phyloP scores from a whole-genome alignment of 805 yeast genomes.

The Saccharomycopsis fodiens region DNA sequence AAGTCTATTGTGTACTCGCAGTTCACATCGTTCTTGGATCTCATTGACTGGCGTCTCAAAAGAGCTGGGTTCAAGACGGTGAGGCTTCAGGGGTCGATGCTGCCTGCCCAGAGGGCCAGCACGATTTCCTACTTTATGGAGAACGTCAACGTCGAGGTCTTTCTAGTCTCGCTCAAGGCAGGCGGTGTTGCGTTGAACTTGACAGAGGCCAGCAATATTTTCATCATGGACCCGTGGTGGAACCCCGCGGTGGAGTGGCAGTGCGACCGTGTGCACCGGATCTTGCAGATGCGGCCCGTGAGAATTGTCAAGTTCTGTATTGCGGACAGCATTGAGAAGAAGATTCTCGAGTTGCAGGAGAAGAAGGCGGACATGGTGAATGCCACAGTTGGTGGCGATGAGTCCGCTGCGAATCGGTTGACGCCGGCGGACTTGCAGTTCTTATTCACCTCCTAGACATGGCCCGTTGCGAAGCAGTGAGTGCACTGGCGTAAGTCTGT shows the following conservation, averaged over 20 bases:
- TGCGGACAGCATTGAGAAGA: conserved; percentile 93
- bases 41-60: conserved; percentile 91
- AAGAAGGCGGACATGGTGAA: conserved; percentile 97
- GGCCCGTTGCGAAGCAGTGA: no score
- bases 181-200: conserved; percentile 97
- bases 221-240: conserved; percentile 98
- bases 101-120: conserved; percentile 90
- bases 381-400: conserved; percentile 92
- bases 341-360: conserved; percentile 92
- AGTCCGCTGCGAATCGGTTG: conserved; percentile 77
- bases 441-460: conserved; percentile 83
- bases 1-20: conserved; percentile 97
- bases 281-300: conserved; percentile 93
- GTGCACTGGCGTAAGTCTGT: no score
- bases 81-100: conserved; percentile 93
- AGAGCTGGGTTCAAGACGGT: conserved; percentile 95
- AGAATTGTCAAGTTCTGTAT: conserved; percentile 87
- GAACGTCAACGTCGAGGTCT: conserved; percentile 86
- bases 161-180: conserved; percentile 89
- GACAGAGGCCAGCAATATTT: conserved; percentile 96
- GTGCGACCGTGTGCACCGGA: conserved; percentile 94
- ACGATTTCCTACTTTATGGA: conserved; percentile 90
- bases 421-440: conserved; percentile 95
- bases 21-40: conserved; percentile 92
- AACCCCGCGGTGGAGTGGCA: conserved; percentile 98